Evolutionary conservation across 257 asterid genomes (phyloP), one percentile per base, ranked within the genome.

Genomic region (Thymus quinquecostatus): DNA sequence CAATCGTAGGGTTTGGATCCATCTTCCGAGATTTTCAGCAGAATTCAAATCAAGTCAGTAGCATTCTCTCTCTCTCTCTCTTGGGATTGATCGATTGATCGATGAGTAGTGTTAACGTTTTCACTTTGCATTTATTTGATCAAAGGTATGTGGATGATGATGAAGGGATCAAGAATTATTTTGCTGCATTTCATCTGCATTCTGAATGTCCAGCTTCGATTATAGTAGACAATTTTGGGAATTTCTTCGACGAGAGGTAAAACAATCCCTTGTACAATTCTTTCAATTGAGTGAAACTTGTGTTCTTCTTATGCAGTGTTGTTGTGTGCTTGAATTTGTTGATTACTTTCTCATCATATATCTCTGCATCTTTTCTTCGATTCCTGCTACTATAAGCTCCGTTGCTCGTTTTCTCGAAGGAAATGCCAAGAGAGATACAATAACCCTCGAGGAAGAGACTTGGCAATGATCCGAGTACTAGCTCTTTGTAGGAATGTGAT

Each of bases 161-260:
- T 38, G 91, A 89, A 73, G 98, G 87, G 77, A 84, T 95, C 81
- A 89, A 83, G 86, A 86, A 83, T 21, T 92, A 85, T 51, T 89
- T 91, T 79, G 95, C 99, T 77, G 97, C 97, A 67, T 86, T 95
- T 82, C 99, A 95, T 84, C 57, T 89, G 86, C 86, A 82, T 51
- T 79, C 77, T 77, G 45, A 63, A 61, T 79, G 69, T 72, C 98
- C 99, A 6, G 82, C 75, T 71, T 80, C 81, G 14, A 84, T 94
- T 47, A 74, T 94, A 50, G 73, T 95, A 10, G 96, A 95, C 73
- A 89, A 95, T 87, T 95, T 95, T 75, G 92, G 85, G 1, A 85
- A 91, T 79, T 85, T 89, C 84, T 91, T 91, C 56, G 81, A 82
- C 49, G 87, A 83, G 77, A 87, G 96, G 97, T 91, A 55, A 36